Conservation (phyloP, 352 stramenopile genomes). For the Phytophthora melonis region DNA sequence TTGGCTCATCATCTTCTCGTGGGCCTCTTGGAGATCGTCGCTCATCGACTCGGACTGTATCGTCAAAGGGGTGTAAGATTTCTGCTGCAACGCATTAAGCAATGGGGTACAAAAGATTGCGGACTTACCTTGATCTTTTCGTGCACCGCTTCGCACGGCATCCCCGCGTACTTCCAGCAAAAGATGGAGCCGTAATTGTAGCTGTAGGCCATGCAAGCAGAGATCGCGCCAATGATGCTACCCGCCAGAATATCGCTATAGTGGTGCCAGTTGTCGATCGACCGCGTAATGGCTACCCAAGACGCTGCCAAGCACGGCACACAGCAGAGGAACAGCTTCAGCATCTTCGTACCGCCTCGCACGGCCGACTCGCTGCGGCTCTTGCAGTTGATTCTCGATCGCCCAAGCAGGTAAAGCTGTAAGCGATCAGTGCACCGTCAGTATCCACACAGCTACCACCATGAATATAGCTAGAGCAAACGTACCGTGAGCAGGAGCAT, state of each 20-base stretch:
- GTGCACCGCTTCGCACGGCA: slow-evolving; percentile 61
- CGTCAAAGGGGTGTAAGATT: neutral
- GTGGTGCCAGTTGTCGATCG: slow-evolving; percentile 87
- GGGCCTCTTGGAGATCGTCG: slow-evolving; percentile 14
- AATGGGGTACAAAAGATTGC: neutral
- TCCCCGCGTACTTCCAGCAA: slow-evolving; percentile 56
- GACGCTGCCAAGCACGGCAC: slow-evolving; percentile 61
- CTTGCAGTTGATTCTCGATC: slow-evolving; percentile 65
- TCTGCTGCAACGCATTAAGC: neutral
- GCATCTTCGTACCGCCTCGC: slow-evolving; percentile 52
- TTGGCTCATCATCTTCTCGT: slow-evolving; percentile 22
- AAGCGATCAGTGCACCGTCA: slow-evolving; percentile 3
- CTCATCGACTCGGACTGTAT: slow-evolving; percentile 18
- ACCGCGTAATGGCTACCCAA: slow-evolving; percentile 79
- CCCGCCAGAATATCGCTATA: slow-evolving; percentile 82
- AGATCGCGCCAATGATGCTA: slow-evolving; percentile 60
- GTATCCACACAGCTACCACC: neutral
- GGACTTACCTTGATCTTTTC: slow-evolving; percentile 49
- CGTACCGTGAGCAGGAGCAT: slow-evolving; percentile 76
- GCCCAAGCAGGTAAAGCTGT: slow-evolving; percentile 77
- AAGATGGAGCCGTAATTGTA: slow-evolving; percentile 81
- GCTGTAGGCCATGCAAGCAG: slow-evolving; percentile 55
- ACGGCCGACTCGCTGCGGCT: slow-evolving; percentile 56
- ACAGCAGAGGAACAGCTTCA: slow-evolving; percentile 79
- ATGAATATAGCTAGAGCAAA: neutral